Evolutionary conservation across 2,329 filamentous ascomycete species (phyloP).

Genomic region (Cladorrhinum sp.): DNA sequence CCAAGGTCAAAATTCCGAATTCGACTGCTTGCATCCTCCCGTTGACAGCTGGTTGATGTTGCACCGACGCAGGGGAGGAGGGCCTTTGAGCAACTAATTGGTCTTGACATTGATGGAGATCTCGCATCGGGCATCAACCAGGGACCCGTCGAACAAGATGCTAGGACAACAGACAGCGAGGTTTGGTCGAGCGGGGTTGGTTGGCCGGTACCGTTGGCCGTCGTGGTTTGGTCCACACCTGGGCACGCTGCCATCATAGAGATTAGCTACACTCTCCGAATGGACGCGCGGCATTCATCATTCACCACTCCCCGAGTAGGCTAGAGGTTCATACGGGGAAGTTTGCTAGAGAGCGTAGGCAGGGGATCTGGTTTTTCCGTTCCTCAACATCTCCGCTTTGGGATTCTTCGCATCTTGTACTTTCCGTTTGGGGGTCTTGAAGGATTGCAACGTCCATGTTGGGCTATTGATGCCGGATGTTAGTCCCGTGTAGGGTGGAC

Average conservation of each 20-base stretch:
- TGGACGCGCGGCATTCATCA: neutral
- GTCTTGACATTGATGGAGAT: no score
- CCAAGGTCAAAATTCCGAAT: neutral
- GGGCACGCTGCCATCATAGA: neutral
- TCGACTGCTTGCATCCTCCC: neutral
- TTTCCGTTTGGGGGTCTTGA: slow-evolving; percentile 19
- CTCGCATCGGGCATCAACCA: neutral
- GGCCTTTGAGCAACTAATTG: neutral
- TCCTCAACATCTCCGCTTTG: slow-evolving; percentile 10
- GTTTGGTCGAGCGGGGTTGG: neutral
- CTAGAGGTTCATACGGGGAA: neutral
- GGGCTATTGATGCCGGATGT: slow-evolving; percentile 12
- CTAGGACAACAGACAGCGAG: neutral
- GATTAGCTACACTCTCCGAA: neutral
- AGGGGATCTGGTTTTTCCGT: neutral
- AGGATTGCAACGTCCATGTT: slow-evolving; percentile 7
- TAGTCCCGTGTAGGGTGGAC: slow-evolving; percentile 26
- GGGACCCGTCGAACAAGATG: neutral
- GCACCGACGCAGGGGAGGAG: neutral
- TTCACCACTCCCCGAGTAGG: neutral
- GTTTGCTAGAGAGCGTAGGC: neutral
- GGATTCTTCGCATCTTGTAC: slow-evolving; percentile 1
- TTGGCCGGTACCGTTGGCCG: neutral
- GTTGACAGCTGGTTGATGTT: neutral
- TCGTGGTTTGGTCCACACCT: neutral